These are phyloP conservation scores for Collybia nuda DNA, from an alignment of 768 basidiomycete species.

Conservation along the genomic window DNA sequence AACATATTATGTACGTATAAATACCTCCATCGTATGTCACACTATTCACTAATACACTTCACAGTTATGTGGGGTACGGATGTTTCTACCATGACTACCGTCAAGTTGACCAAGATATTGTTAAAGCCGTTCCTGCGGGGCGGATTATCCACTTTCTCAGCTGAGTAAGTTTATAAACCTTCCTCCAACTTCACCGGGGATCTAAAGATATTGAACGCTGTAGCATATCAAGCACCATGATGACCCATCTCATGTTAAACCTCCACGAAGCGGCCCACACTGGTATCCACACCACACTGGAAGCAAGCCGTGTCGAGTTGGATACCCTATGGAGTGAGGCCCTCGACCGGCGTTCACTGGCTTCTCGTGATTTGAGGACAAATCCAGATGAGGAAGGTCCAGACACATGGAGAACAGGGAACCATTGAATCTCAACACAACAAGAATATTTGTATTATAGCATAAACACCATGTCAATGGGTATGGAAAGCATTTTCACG, in stretches of 20 bases:
- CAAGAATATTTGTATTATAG: too few species aligned
- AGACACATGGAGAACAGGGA: too few species aligned
- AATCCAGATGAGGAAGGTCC: too few species aligned
- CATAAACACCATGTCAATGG: too few species aligned
- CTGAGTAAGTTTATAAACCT: not conserved
- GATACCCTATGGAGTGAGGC: not conserved
- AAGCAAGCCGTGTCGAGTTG: not conserved
- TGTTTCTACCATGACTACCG: not conserved
- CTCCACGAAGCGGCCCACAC: slow-evolving; percentile 1
- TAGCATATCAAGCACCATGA: slow-evolving; percentile 10
- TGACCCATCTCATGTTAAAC: slow-evolving; percentile 12
- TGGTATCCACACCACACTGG: not conserved
- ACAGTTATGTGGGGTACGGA: slow-evolving; percentile 1
- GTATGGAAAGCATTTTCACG: too few species aligned
- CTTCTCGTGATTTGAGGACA: too few species aligned
- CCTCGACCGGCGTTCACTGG: not conserved
- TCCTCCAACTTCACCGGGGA: too few species aligned
- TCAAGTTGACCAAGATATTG: not conserved
- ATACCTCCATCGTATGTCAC: not conserved
- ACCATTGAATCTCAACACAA: too few species aligned
- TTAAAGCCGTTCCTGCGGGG: not conserved
- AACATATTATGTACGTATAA: slow-evolving; percentile 23
- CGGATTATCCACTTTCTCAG: not conserved
- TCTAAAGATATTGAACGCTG: not conserved
- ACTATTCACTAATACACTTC: not conserved